phyloP scores from a whole-genome alignment of 495 filamentous ascomycete species.

The Patellaria atrata region DNA sequence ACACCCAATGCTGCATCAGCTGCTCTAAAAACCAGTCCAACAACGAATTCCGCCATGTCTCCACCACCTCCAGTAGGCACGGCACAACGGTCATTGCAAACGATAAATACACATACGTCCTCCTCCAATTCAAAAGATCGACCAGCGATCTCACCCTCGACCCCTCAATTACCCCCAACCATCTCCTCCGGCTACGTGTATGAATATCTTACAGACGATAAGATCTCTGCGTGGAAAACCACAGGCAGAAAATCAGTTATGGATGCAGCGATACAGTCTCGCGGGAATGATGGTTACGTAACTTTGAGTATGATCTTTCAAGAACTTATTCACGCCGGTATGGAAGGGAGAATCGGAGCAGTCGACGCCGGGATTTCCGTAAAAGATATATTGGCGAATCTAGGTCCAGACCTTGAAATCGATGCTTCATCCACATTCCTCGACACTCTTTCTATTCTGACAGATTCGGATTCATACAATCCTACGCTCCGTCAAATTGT shows the following conservation, averaged over 20 bases:
- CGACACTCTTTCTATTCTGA: constrained; percentile 35
- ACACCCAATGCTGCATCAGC: no score
- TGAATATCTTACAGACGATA: constrained; percentile 40
- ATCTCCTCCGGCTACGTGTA: constrained; percentile 32
- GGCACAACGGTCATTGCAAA: no score
- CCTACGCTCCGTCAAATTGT: constrained; percentile 39
- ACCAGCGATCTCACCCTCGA: constrained; percentile 6
- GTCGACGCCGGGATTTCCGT: constrained; percentile 56
- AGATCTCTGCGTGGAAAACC: constrained; percentile 36
- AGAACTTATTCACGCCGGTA: constrained; percentile 60
- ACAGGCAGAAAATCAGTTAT: constrained; percentile 34
- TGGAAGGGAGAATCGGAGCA: constrained; percentile 52
- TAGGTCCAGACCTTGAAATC: constrained; percentile 32
- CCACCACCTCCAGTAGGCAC: constrained; percentile 9
- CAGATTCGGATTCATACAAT: constrained; percentile 44
- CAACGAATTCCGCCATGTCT: constrained; percentile 5
- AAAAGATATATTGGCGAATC: constrained; percentile 54
- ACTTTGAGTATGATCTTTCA: constrained; percentile 62
- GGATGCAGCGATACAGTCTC: constrained; percentile 36
- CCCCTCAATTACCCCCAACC: not conserved
- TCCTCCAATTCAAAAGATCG: constrained; percentile 2
- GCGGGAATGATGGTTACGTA: constrained; percentile 47
- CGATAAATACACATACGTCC: no score
- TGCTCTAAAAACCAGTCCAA: constrained; percentile 7
- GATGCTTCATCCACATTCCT: constrained; percentile 51